Percentiles rank a stretch among this genome's conserved stretches.
phyloP scores from a whole-genome alignment of 163 green algal genomes.

The Coccomyxa subellipsoidea region DNA sequence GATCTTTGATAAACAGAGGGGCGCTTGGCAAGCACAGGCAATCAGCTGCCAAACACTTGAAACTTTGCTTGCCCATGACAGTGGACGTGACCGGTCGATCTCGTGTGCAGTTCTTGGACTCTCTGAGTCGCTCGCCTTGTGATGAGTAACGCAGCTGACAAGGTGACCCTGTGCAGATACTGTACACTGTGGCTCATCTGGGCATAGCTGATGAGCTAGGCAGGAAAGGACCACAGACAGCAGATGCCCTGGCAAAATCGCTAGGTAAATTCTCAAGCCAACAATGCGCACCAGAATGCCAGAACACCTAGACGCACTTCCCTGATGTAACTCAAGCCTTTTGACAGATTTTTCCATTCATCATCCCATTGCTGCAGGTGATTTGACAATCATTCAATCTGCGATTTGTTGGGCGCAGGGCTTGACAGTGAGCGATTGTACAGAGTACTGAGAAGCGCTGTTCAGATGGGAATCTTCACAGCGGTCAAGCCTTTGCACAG shows the following conservation, averaged over 20 bases:
- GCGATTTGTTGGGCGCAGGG: background rate
- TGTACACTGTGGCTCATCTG: background rate
- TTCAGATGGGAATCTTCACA: background rate
- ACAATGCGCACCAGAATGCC: background rate
- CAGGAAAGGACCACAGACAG: background rate
- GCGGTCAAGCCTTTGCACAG: background rate
- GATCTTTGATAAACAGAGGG: background rate
- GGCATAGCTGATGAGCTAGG: background rate
- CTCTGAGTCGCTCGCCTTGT: no score
- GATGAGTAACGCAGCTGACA: no score
- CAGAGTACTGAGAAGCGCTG: slow-evolving; percentile 6
- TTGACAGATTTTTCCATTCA: background rate
- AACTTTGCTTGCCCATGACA: background rate
- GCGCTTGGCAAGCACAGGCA: background rate
- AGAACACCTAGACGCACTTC: background rate
- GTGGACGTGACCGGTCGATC: background rate
- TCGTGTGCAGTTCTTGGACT: no score
- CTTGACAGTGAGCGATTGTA: background rate
- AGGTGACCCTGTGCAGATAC: background rate
- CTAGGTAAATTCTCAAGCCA: background rate
- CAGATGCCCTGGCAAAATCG: background rate
- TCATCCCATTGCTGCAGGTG: no score
- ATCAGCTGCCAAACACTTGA: background rate
- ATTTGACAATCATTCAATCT: no score
- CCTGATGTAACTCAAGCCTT: background rate